Evolutionary conservation across 106 monocot genomes (phyloP).

Genomic region (Dendrobium catenatum): DNA sequence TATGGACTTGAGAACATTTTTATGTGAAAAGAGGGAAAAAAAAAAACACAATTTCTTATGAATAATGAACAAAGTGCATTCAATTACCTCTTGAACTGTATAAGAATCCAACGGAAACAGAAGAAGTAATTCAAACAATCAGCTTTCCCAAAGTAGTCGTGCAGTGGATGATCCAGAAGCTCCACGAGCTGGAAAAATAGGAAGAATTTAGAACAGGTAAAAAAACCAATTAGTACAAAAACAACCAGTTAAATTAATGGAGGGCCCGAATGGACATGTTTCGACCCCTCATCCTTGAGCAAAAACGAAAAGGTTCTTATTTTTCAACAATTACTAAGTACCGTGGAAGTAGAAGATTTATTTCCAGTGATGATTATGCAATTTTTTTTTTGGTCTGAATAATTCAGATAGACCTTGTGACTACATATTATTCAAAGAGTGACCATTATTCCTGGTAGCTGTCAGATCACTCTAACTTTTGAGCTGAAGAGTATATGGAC

Average conservation of each 20-base stretch:
- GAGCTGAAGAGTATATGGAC: not conserved
- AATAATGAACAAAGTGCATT: not conserved
- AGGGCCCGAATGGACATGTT: not conserved
- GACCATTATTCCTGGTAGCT: not conserved
- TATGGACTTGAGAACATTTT: not conserved
- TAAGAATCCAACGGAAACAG: constrained; percentile 97
- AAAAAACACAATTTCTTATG: not conserved
- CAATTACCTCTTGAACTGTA: constrained; percentile 89
- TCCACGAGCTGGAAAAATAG: constrained; percentile 67
- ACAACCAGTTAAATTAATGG: not conserved
- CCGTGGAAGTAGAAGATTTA: not conserved
- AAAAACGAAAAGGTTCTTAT: not conserved
- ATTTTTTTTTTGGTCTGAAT: not conserved
- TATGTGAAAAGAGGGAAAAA: not conserved
- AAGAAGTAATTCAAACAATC: constrained; percentile 99
- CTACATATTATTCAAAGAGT: not conserved
- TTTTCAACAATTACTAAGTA: not conserved
- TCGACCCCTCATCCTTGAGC: not conserved
- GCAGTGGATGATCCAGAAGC: constrained; percentile 70
- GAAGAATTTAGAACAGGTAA: not conserved
- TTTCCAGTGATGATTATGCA: not conserved
- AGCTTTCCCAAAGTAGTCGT: constrained; percentile 71
- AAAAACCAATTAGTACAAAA: not conserved
- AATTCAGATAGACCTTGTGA: not conserved
- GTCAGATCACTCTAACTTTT: not conserved